phyloP scores from a whole-genome alignment of 805 yeast genomes.

The Candida argentea region DNA sequence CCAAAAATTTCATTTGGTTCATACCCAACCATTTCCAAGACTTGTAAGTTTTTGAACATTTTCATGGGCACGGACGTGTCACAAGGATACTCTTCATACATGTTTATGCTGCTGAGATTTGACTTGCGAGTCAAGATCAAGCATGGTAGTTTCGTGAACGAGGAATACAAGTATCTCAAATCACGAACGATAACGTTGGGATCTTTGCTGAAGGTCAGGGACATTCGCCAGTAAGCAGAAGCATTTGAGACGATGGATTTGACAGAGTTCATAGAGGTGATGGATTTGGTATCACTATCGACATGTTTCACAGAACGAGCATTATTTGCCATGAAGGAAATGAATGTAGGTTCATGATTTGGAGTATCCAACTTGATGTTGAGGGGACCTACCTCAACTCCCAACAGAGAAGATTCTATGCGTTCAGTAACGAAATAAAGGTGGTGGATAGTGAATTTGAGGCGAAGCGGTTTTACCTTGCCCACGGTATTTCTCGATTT shows the following conservation, averaged over 20 bases:
- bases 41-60: slow-evolving; percentile 52
- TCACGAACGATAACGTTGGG: slow-evolving; percentile 40
- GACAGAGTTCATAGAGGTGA: slow-evolving; percentile 49
- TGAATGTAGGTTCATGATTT: slow-evolving; percentile 42
- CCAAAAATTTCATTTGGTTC: slow-evolving; percentile 60
- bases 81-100: slow-evolving; percentile 63
- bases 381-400: slow-evolving; percentile 51
- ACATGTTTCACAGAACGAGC: slow-evolving; percentile 32
- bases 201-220: slow-evolving; percentile 25
- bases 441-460: slow-evolving; percentile 54
- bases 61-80: slow-evolving; percentile 59
- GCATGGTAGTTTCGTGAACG: slow-evolving; percentile 59
- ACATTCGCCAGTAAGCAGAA: slow-evolving; percentile 27
- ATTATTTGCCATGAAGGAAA: slow-evolving; percentile 50
- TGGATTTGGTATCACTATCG: slow-evolving; percentile 38
- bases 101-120: slow-evolving; percentile 45
- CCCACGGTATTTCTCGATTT: slow-evolving; percentile 17
- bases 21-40: slow-evolving; percentile 47
- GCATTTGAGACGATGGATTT: slow-evolving; percentile 38
- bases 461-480: slow-evolving; percentile 41
- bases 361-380: slow-evolving; percentile 50
- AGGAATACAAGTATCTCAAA: slow-evolving; percentile 46
- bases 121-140: slow-evolving; percentile 50
- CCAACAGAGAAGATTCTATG: slow-evolving; percentile 38
- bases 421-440: slow-evolving; percentile 50